Conservation (phyloP, 2,329 filamentous ascomycete species). For the Blastomyces emzantsi region DNA sequence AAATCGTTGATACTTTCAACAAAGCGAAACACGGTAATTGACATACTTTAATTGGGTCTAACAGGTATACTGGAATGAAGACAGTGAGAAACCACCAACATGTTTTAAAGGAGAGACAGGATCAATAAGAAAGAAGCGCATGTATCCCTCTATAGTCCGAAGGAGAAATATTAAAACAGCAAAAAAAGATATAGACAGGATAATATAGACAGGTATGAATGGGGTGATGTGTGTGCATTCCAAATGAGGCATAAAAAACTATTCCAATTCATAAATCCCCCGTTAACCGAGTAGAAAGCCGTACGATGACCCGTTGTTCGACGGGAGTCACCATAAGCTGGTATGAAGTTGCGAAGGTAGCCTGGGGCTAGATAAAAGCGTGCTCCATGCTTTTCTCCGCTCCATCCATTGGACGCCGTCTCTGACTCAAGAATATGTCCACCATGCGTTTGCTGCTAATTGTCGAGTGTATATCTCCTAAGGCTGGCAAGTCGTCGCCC, state of each 20-base stretch:
- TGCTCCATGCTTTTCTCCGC: slow-evolving; percentile 15
- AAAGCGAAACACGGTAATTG: not conserved
- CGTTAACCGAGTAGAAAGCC: not conserved
- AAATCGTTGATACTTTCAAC: not conserved
- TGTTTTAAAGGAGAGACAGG: not conserved
- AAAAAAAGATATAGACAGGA: not conserved
- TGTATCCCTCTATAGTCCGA: not conserved
- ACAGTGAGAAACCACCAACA: not conserved
- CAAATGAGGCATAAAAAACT: not conserved
- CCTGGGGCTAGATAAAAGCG: slow-evolving; percentile 15
- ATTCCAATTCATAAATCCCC: not conserved
- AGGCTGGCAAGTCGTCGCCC: slow-evolving; percentile 9
- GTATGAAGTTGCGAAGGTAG: not conserved
- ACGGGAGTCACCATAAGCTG: not conserved
- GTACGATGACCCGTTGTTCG: not conserved
- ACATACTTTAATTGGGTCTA: not conserved
- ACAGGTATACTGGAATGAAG: too few species aligned
- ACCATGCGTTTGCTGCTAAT: slow-evolving; percentile 20
- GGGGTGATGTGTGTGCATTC: too few species aligned
- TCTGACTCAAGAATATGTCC: slow-evolving; percentile 18
- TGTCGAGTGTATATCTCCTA: slow-evolving; percentile 15
- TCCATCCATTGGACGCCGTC: slow-evolving; percentile 14
- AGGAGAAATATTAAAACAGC: not conserved
- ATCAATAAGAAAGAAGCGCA: not conserved
- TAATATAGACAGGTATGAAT: slow-evolving; percentile 1